phyloP scores from a whole-genome alignment of 805 yeast genomes.

The Metschnikowia chrysomelidarum region DNA sequence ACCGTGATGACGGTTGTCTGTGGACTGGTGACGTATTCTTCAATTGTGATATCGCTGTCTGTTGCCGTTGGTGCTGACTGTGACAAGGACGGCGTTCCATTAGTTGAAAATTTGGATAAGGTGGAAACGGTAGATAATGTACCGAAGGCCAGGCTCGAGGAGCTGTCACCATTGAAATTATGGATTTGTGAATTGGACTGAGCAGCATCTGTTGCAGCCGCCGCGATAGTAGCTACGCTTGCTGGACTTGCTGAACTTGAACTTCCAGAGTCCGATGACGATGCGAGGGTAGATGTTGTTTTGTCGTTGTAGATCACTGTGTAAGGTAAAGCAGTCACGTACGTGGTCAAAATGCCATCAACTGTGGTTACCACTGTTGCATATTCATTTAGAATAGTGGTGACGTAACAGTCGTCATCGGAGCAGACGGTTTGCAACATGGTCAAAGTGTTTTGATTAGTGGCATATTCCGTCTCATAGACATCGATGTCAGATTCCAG shows the following conservation, averaged over 20 bases:
- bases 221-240: conserved; percentile 1
- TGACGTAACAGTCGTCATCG: conserved; percentile 27
- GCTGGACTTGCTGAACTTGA: no score
- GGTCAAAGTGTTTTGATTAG: conserved; percentile 16
- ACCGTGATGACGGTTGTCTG: conserved; percentile 22
- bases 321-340: conserved; percentile 33
- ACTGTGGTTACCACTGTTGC: conserved; percentile 38
- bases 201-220: no score
- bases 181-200: no score
- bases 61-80: no score
- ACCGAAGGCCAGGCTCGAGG: no score
- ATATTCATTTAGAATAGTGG: conserved; percentile 31
- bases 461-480: conserved; percentile 15
- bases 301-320: conserved; percentile 9
- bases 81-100: no score
- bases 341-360: conserved; percentile 39
- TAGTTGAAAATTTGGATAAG: no score
- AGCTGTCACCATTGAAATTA: no score
- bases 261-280: no score
- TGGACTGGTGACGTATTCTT: conserved; percentile 9
- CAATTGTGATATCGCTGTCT: not conserved
- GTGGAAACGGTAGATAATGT: no score
- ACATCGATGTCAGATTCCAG: conserved; percentile 7
- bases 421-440: conserved; percentile 31
- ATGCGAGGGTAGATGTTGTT: conserved; percentile 3